Evolutionary conservation across 2,329 filamentous ascomycete species (phyloP).

Genomic region (Cordyceps militaris): DNA sequence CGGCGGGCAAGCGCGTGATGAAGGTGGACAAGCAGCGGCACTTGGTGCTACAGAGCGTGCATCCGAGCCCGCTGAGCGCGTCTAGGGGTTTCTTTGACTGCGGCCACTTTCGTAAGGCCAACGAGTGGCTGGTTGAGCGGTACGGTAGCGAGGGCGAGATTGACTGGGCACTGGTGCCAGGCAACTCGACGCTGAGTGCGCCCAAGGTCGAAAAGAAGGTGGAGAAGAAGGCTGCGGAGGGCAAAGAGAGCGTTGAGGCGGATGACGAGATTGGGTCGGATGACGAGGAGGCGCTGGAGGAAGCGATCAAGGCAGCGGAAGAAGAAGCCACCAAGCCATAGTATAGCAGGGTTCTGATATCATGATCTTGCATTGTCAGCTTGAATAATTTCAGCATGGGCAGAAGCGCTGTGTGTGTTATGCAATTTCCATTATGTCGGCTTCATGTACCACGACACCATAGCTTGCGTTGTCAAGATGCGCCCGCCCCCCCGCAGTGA

Average conservation of each 20-base stretch:
- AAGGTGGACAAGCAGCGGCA: slow-evolving; percentile 69
- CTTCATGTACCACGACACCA: not conserved
- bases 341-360: not conserved
- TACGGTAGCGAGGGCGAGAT: slow-evolving; percentile 79
- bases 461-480: too few species aligned
- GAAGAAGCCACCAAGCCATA: slow-evolving; percentile 14
- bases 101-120: slow-evolving; percentile 72
- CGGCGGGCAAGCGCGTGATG: slow-evolving; percentile 71
- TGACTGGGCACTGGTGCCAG: slow-evolving; percentile 65
- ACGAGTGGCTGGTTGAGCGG: slow-evolving; percentile 71
- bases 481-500: too few species aligned
- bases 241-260: slow-evolving; percentile 6
- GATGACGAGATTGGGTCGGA: slow-evolving; percentile 27
- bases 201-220: slow-evolving; percentile 17
- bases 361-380: not conserved
- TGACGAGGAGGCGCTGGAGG: slow-evolving; percentile 31
- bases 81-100: slow-evolving; percentile 75
- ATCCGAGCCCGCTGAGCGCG: slow-evolving; percentile 91
- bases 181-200: slow-evolving; percentile 25
- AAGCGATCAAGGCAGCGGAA: slow-evolving; percentile 28
- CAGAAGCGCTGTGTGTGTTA: not conserved
- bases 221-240: slow-evolving; percentile 14
- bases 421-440: not conserved
- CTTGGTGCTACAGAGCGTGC: slow-evolving; percentile 76
- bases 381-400: not conserved